Base-by-base conservation (phyloP, 2,329 filamentous ascomycete species). In the Trichoderma citrinoviride region DNA sequence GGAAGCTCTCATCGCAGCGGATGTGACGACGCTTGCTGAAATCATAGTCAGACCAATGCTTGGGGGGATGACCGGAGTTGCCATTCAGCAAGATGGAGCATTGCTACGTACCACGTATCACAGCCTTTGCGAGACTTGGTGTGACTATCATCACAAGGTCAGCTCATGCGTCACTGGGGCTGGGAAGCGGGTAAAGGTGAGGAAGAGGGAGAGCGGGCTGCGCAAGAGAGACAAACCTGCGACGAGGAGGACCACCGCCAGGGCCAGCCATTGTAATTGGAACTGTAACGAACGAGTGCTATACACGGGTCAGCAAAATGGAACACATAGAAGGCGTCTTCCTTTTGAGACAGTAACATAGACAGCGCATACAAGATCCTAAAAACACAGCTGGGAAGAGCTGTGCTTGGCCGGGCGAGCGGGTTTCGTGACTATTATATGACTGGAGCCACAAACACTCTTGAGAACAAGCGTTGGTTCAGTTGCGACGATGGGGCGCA, bases 101-200 rank as follows among this genome's bases (percentile, higher is more conserved):
- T 67, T 62, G n/a, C 61, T 58, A 73, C 80, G 68, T 80, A 84
- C 82, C 95, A 99, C 68, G 93, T 97, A 74, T 96, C 94, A 85
- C 95, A 99, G 68, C 95, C 95, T 81, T 97, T 98, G 75, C 95
- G 90, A 73, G 94, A 98, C 83, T 99, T 99, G 77, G 95, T 99
- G 82, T 99, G 95, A 82, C 94, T 97, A 77, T 23, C 66, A 50
- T 10, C 1, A 23, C 25, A 21, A 37, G 40, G 65, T 71, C 67
- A 70, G 65, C 53, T 61, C 25, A 52, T 44, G 40, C 40, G 25
- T 55, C 21, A 19, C 23, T 23, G 52, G 15, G 37, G 23, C 21
- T 15, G 5, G 44, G n/a, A 19, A 40, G 21, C 17, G 37, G 14
- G 44, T 12, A 29, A 19, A 21, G 43, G 55, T 15, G 55, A 49